phyloP scores from a whole-genome alignment of 306 rosid genomes.

The Rosa persica region DNA sequence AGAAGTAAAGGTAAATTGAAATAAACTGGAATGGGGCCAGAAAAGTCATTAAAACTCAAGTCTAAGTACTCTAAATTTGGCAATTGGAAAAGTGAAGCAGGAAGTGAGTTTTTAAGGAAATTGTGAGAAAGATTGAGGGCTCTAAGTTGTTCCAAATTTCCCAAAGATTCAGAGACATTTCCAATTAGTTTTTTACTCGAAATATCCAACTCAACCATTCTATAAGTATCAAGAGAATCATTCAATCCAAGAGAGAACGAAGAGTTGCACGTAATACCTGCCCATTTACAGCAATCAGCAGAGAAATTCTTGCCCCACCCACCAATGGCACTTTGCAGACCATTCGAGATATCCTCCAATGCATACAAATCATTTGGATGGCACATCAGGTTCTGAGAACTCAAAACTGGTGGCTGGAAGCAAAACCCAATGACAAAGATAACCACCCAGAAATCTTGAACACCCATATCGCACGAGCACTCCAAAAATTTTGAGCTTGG shows the following conservation, averaged over 20 bases:
- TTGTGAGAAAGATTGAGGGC: slow-evolving; percentile 26
- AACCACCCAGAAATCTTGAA: not conserved
- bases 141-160: slow-evolving; percentile 21
- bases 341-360: slow-evolving; percentile 3
- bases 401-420: not conserved
- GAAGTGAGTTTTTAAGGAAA: slow-evolving; percentile 9
- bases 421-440: not conserved
- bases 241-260: not conserved
- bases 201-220: slow-evolving; percentile 29
- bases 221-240: not conserved
- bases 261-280: slow-evolving; percentile 27
- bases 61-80: slow-evolving; percentile 29
- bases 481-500: not conserved
- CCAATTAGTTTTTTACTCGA: not conserved
- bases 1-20: slow-evolving; percentile 15
- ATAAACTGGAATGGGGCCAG: not conserved
- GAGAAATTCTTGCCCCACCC: slow-evolving; percentile 18
- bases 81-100: slow-evolving; percentile 10
- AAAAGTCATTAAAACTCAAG: slow-evolving; percentile 24
- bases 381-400: slow-evolving; percentile 14
- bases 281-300: slow-evolving; percentile 28
- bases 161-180: slow-evolving; percentile 20
- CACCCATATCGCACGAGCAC: not conserved
- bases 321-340: not conserved
- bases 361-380: slow-evolving; percentile 10